These are phyloP conservation scores for Didymella exigua DNA, from an alignment of 2,329 filamentous ascomycete species.

Conservation along the genomic window DNA sequence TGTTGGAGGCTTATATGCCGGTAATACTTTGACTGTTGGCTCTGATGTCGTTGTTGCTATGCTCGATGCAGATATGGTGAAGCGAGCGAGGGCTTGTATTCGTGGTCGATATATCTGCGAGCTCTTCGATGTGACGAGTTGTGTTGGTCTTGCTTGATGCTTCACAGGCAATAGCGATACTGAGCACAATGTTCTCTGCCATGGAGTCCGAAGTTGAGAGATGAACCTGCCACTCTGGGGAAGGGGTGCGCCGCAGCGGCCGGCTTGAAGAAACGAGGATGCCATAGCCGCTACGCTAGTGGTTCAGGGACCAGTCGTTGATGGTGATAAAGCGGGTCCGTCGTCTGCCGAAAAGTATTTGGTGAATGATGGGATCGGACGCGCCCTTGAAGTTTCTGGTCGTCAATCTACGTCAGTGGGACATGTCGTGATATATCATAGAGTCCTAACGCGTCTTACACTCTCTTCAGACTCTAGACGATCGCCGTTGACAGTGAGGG, in stretches of 20 bases:
- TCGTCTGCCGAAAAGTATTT: not conserved
- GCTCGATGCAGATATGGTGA: slow-evolving; percentile 5
- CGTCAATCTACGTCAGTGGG: not conserved
- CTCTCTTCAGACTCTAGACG: not conserved
- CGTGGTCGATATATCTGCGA: not conserved
- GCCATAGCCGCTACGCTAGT: slow-evolving; percentile 8
- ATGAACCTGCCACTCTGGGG: not conserved
- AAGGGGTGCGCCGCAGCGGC: not conserved
- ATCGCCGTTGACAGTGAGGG: not conserved
- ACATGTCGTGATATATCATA: not conserved
- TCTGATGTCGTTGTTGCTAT: slow-evolving; percentile 27
- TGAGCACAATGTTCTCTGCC: slow-evolving; percentile 1
- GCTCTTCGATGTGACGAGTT: slow-evolving; percentile 8
- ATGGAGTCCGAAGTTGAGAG: not conserved
- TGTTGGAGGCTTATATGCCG: slow-evolving; percentile 68
- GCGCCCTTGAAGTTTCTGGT: not conserved
- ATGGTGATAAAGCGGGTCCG: slow-evolving; percentile 2
- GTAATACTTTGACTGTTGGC: slow-evolving; percentile 18
- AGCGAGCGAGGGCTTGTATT: not conserved
- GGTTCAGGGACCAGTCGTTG: not conserved
- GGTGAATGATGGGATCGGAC: not conserved
- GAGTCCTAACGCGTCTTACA: not conserved
- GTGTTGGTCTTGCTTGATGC: slow-evolving; percentile 15
- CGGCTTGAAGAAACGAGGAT: not conserved
- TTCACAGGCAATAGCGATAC: slow-evolving; percentile 3